Conservation (phyloP, 2,329 filamentous ascomycete species). For the Pseudonectria foliicola region DNA sequence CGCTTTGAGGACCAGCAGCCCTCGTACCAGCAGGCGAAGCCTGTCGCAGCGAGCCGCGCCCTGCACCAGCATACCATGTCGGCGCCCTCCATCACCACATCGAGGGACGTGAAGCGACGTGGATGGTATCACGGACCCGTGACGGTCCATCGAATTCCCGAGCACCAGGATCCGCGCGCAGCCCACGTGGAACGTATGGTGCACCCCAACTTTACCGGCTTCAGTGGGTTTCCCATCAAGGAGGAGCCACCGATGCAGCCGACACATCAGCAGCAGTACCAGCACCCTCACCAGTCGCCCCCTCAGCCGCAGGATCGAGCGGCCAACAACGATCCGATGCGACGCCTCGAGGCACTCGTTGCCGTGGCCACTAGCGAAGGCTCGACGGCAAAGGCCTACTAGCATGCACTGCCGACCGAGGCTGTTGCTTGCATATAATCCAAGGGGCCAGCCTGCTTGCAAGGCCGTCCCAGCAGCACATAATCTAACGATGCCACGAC, state of each 20-base stretch:
- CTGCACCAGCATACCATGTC: slow-evolving; percentile 54
- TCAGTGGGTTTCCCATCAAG: slow-evolving; percentile 41
- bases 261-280: slow-evolving; percentile 23
- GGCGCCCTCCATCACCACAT: slow-evolving; percentile 47
- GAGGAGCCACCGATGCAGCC: slow-evolving; percentile 18
- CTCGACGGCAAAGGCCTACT: slow-evolving; percentile 35
- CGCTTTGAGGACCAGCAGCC: slow-evolving; percentile 46
- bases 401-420: slow-evolving; percentile 1
- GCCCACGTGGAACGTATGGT: slow-evolving; percentile 49
- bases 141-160: slow-evolving; percentile 29
- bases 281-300: slow-evolving; percentile 14
- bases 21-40: slow-evolving; percentile 25
- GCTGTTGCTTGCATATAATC: not conserved
- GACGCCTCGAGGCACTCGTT: slow-evolving; percentile 35
- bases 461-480: no score
- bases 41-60: slow-evolving; percentile 23
- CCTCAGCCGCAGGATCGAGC: slow-evolving; percentile 24
- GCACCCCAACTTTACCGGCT: slow-evolving; percentile 48
- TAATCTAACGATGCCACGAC: not conserved
- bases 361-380: slow-evolving; percentile 39
- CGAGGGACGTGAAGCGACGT: slow-evolving; percentile 57
- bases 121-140: slow-evolving; percentile 62
- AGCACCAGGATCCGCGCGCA: slow-evolving; percentile 25
- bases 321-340: slow-evolving; percentile 26
- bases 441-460: not conserved